A percentile compares a stretch with the other conserved stretches of the same genome.
phyloP scores from a whole-genome alignment of 2,329 filamentous ascomycete genomes.

The Talaromyces albobiverticillius region DNA sequence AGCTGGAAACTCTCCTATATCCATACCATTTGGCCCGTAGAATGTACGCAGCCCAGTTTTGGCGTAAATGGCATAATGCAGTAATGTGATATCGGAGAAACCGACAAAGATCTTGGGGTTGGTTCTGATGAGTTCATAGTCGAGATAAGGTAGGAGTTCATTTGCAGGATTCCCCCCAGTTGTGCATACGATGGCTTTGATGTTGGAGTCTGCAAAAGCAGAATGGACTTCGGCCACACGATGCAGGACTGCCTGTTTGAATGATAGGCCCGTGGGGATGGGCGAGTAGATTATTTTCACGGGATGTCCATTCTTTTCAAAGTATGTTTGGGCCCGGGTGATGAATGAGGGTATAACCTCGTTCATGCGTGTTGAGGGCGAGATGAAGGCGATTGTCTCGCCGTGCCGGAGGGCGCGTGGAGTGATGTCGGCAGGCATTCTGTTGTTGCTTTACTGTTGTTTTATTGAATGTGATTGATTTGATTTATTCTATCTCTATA shows the following conservation, averaged over 20 bases:
- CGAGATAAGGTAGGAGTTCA: slow-evolving; percentile 25
- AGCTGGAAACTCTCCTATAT: slow-evolving; percentile 17
- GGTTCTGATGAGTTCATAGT: slow-evolving; percentile 25
- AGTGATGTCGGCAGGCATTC: too few relatives aligned
- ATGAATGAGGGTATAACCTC: slow-evolving; percentile 19
- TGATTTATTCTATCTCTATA: too few relatives aligned
- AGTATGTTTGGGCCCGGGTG: slow-evolving; percentile 12
- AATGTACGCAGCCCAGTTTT: slow-evolving; percentile 23
- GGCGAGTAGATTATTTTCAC: background rate
- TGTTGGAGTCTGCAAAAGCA: slow-evolving; percentile 15
- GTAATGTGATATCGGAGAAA: slow-evolving; percentile 29
- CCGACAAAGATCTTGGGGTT: slow-evolving; percentile 34
- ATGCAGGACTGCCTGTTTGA: too few relatives aligned
- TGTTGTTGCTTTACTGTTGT: too few relatives aligned
- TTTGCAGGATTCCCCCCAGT: slow-evolving; percentile 25
- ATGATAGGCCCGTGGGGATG: background rate
- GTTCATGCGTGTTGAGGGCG: slow-evolving; percentile 28
- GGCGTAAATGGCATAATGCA: slow-evolving; percentile 24
- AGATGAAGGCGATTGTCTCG: slow-evolving; percentile 30
- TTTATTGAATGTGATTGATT: too few relatives aligned
- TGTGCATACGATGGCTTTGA: slow-evolving; percentile 26
- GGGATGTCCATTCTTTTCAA: background rate
- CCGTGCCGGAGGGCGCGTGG: slow-evolving; percentile 10
- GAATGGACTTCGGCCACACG: background rate
- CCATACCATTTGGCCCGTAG: slow-evolving; percentile 26